Evolutionary conservation across 768 basidiomycete species (phyloP), one percentile per base, ranked within the genome.

Genomic region (Mycena venus): DNA sequence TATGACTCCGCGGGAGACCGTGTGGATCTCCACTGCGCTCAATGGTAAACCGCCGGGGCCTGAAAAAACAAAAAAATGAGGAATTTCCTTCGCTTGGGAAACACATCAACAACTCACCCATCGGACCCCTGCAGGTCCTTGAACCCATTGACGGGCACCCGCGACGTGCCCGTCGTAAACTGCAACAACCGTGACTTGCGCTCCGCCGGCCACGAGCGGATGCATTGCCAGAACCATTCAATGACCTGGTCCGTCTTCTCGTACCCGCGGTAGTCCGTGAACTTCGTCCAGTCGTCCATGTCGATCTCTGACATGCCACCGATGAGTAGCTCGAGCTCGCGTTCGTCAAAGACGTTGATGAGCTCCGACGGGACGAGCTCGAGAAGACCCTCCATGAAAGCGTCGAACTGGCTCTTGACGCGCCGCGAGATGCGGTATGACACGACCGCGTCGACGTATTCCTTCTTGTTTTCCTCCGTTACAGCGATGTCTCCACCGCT

Each of bases 171-270:
- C 2, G 95, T 97, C 7, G 95, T 94, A 83, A 98, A 98, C 82
- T 97, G 96, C 23, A 97, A 85, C 42, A 97, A 83, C 17, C 96
- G 92, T 47, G 94, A 93, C 82, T 97, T 97, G 76, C 94, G 90
- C 82, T 98, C 96, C 0, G 94, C 88, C 11, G 96, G 94, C 96
- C 96, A 98, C 38, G 93, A 92, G 42, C 94, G 92, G 67, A 98
- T 90, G 79, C 93, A 95, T 82, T 96, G 92, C 96, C 96, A 97
- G 88, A 98, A 98, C 96, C 96, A 97, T 79, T 95, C 94, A 75
- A 97, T 95, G 72, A 95, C 93, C 80, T 95, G 92, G 80, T 96
- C 95, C 4, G 91, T 93, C 86, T 94, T 94, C 79, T 94, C 92
- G 80, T 95, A 96, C 6, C 94, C 93, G 64, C 95, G 92, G 81